A percentile compares a stretch with the other conserved stretches of the same genome.
Evolutionary conservation across 768 basidiomycete species (phyloP).

Genomic region (Lentinus tigrinus): DNA sequence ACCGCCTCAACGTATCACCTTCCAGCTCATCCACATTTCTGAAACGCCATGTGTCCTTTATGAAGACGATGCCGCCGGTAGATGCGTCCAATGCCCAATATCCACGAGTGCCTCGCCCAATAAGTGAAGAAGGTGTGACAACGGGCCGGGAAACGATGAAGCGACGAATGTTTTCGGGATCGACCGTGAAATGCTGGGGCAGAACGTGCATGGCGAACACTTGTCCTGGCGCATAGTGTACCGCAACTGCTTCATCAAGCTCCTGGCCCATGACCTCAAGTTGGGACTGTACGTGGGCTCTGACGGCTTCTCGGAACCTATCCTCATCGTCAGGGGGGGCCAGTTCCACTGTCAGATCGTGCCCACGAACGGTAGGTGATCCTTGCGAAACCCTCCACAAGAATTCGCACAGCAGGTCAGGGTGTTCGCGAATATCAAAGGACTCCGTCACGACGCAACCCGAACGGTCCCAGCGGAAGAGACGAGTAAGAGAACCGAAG

Average conservation of each 20-base stretch:
- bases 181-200: neutral
- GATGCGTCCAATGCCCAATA: constrained; percentile 6
- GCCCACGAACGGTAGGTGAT: neutral
- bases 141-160: constrained; percentile 6
- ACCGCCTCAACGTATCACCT: neutral
- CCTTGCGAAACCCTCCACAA: constrained; percentile 13
- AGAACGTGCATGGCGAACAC: neutral
- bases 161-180: neutral
- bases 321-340: neutral
- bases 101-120: constrained; percentile 1
- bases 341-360: neutral
- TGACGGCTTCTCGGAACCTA: neutral
- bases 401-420: constrained; percentile 28
- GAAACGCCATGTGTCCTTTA: constrained; percentile 9
- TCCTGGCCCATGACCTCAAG: neutral
- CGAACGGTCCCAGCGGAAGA: constrained; percentile 35
- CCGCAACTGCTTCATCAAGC: neutral
- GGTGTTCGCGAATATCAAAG: constrained; percentile 26
- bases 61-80: neutral
- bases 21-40: neutral
- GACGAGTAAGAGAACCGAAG: constrained; percentile 23
- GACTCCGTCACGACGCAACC: constrained; percentile 30
- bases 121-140: neutral
- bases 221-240: constrained; percentile 5
- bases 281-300: neutral